These are phyloP conservation scores for Apophysomyces trapeziformis DNA, from an alignment of 371 early-diverging fungal genomes.

Conservation along the genomic window DNA sequence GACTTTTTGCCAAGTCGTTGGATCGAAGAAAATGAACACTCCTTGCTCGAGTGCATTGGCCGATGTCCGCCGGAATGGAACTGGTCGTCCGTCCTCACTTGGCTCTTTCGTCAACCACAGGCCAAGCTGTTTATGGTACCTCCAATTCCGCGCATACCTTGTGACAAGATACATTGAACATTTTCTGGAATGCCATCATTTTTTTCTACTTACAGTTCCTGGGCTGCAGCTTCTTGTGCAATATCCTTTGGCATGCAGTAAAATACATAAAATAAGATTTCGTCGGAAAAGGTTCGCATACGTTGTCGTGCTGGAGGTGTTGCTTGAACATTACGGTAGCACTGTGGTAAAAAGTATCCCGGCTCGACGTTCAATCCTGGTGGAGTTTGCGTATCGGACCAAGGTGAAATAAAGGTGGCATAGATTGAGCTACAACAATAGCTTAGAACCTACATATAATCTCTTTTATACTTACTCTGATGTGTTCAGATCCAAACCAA, in stretches of 20 bases:
- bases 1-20: conserved; percentile 77
- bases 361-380: conserved; percentile 64
- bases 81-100: conserved; percentile 37
- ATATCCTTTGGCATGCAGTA: conserved; percentile 88
- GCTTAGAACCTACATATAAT: not conserved
- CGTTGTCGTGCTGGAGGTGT: conserved; percentile 72
- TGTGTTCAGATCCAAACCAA: conserved; percentile 77
- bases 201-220: conserved; percentile 68
- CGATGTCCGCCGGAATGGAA: conserved; percentile 41
- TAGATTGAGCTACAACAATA: conserved; percentile 59
- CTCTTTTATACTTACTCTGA: conserved; percentile 55
- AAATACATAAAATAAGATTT: conserved; percentile 94
- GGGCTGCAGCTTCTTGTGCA: conserved; percentile 90
- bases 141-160: conserved; percentile 81
- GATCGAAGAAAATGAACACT: conserved; percentile 84
- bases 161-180: not conserved
- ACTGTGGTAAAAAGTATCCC: conserved; percentile 74
- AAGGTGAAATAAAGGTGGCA: conserved; percentile 83
- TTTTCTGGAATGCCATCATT: not conserved
- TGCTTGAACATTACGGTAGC: conserved; percentile 65
- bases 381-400: conserved; percentile 66
- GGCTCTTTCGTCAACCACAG: conserved; percentile 82
- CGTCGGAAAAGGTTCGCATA: conserved; percentile 75
- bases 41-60: conserved; percentile 71
- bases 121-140: conserved; percentile 85